These are phyloP conservation scores for Talaromyces borbonicus DNA, from an alignment of 495 filamentous ascomycete genomes.

Conservation along the genomic window DNA sequence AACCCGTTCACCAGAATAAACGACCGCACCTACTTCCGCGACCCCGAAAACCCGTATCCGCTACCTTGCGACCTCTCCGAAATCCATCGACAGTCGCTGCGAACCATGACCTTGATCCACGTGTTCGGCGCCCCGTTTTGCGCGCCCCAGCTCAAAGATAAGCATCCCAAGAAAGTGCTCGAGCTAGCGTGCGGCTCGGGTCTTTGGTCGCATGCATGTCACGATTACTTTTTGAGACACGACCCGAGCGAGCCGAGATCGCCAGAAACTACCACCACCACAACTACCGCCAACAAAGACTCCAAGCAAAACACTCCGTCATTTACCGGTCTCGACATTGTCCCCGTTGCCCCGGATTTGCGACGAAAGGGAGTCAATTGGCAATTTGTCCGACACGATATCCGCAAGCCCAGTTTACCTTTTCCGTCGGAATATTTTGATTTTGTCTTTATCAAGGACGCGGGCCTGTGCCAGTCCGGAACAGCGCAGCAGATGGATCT, in stretches of 20 bases:
- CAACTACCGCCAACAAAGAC: too few relatives aligned
- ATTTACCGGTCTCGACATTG: slow-evolving; percentile 81
- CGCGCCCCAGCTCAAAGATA: slow-evolving; percentile 51
- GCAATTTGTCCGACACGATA: slow-evolving; percentile 80
- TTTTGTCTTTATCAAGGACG: slow-evolving; percentile 82
- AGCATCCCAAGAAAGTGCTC: slow-evolving; percentile 65
- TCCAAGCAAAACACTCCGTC: slow-evolving; percentile 41
- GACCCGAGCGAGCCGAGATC: slow-evolving; percentile 23
- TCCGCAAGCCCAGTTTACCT: slow-evolving; percentile 64
- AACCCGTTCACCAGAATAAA: slow-evolving; percentile 62
- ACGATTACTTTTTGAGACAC: slow-evolving; percentile 57
- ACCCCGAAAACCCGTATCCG: slow-evolving; percentile 65
- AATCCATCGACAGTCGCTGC: slow-evolving; percentile 76
- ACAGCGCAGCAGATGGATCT: slow-evolving; percentile 51
- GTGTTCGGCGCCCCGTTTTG: slow-evolving; percentile 75
- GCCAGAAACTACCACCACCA: too few relatives aligned
- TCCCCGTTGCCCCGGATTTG: slow-evolving; percentile 63
- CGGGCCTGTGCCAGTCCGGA: slow-evolving; percentile 56
- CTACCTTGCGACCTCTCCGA: slow-evolving; percentile 83
- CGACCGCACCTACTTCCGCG: slow-evolving; percentile 73
- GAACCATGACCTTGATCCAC: slow-evolving; percentile 70
- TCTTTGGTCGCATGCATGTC: slow-evolving; percentile 81
- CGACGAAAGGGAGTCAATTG: slow-evolving; percentile 69
- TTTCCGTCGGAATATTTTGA: slow-evolving; percentile 81
- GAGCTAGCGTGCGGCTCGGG: slow-evolving; percentile 85